Conservation (phyloP, 1,284 basidiomycete genomes). For the Microbotryum saponariae region DNA sequence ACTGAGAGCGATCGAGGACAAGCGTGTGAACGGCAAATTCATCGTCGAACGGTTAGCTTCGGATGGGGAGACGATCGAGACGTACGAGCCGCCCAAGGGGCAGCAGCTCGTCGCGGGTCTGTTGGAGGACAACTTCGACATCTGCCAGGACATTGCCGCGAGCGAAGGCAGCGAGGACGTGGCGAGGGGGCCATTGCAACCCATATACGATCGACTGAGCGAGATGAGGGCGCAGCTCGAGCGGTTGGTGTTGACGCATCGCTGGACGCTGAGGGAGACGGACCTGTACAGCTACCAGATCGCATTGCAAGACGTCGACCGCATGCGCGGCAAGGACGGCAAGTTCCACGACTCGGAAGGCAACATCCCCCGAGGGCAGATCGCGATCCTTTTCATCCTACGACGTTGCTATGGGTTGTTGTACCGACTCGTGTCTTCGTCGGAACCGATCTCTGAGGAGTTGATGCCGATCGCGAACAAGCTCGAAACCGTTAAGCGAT, state of each 20-base stretch:
- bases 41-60: slow-evolving; percentile 6
- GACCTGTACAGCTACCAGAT: slow-evolving; percentile 62
- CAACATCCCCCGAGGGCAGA: slow-evolving; percentile 81
- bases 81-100: slow-evolving; percentile 26
- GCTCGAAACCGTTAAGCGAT: slow-evolving; percentile 36
- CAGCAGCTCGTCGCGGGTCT: slow-evolving; percentile 56
- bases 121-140: slow-evolving; percentile 94
- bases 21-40: slow-evolving; percentile 61
- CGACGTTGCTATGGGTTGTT: slow-evolving; percentile 94
- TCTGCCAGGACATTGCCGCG: slow-evolving; percentile 90
- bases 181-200: slow-evolving; percentile 67
- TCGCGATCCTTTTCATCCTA: slow-evolving; percentile 82
- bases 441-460: slow-evolving; percentile 71
- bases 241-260: slow-evolving; percentile 82
- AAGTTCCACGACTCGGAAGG: slow-evolving; percentile 95
- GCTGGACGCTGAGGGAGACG: slow-evolving; percentile 95
- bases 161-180: slow-evolving; percentile 88
- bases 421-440: slow-evolving; percentile 88
- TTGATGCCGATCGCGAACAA: slow-evolving; percentile 44
- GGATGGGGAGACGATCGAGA: slow-evolving; percentile 3
- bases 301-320: slow-evolving; percentile 91
- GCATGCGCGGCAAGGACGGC: slow-evolving; percentile 81
- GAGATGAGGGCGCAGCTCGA: slow-evolving; percentile 82
- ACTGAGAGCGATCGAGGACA: slow-evolving; percentile 78
- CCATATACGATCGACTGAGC: slow-evolving; percentile 85